These are phyloP conservation scores for Chytriomyces confervae DNA, from an alignment of 192 early-diverging fungal species.

Conservation along the genomic window DNA sequence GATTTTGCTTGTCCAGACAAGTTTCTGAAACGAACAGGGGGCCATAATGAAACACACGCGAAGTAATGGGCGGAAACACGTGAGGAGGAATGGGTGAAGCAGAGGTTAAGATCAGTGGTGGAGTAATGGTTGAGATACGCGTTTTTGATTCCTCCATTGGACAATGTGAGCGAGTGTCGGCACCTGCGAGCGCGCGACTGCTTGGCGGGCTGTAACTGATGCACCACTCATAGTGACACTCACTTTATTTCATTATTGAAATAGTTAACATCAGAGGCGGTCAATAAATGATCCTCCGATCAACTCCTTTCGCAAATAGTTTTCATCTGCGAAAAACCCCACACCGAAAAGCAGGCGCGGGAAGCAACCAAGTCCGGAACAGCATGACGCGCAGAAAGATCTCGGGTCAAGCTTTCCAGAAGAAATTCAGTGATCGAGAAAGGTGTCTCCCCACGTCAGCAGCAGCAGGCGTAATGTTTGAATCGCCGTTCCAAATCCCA, in stretches of 20 bases:
- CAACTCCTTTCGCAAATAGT: slow-evolving; percentile 9
- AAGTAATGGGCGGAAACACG: too few species aligned
- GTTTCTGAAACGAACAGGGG: background rate
- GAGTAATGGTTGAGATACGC: too few species aligned
- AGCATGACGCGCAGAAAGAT: background rate
- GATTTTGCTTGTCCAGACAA: background rate
- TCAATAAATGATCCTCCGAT: too few species aligned
- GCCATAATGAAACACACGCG: background rate
- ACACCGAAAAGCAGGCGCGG: background rate
- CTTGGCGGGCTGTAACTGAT: too few species aligned
- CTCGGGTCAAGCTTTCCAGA: background rate
- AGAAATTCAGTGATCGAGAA: background rate
- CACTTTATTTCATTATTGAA: too few species aligned
- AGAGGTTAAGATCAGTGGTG: too few species aligned
- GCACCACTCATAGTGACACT: too few species aligned
- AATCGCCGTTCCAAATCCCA: background rate
- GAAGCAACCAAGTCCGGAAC: background rate
- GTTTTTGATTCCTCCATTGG: too few species aligned
- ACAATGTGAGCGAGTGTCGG: too few species aligned
- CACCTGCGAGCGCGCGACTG: too few species aligned
- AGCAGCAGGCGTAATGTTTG: background rate
- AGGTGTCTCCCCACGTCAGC: background rate
- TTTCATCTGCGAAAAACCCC: slow-evolving; percentile 15
- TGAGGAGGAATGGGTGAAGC: too few species aligned
- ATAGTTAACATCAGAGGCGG: too few species aligned